Base-by-base conservation (phyloP, 176 grass and related monocot genomes). In the Aegilops umbellulata region DNA sequence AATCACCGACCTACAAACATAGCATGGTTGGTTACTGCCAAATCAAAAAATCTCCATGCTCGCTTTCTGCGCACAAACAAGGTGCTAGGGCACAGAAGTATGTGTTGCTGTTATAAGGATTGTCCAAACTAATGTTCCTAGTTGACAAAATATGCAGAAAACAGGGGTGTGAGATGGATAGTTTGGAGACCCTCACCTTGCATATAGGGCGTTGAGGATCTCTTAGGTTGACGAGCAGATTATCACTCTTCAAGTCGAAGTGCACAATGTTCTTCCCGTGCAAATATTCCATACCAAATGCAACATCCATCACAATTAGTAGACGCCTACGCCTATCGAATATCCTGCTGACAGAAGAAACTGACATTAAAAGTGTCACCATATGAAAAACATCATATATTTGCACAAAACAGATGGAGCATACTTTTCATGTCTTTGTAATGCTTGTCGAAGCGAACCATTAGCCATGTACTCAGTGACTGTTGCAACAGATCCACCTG, bases 391-490 rank as follows among this genome's bases (percentile, higher is more conserved):
- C 64, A 41, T 63, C 24, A 86, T 86, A 6, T 47, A 39, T 84
- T 82, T 74, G 29, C n/a, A 70, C 11, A 74, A 32, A 41, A 72
- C 65, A 82, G 86, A 80, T 19, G 55, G 49, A 53, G 16, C 55
- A 69, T 94, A 99, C 97, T 91, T 99, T 51, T 99, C 97, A 69
- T 99, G 91, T 91, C 90, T 90, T 90, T 94, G 88, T 80, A 99
- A 87, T 85, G 94, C 97, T 55, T 95, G 97, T 75, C 92, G 90
- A 86, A 99, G 94, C 25, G 97, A 99, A 70, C 97, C 97, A 88
- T 96, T 99, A 85, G 91, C 94, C 97, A 99, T 99, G 87, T 94
- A 99, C 63, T 99, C 97, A 0, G 97, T 99, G 69, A 99, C 97
- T 4, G 97, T 99, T 89, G 97, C 97, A 82, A 99, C 90, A 86